Conservation (phyloP, 176 grass and related monocot species). For the Elaeis guineensis region DNA sequence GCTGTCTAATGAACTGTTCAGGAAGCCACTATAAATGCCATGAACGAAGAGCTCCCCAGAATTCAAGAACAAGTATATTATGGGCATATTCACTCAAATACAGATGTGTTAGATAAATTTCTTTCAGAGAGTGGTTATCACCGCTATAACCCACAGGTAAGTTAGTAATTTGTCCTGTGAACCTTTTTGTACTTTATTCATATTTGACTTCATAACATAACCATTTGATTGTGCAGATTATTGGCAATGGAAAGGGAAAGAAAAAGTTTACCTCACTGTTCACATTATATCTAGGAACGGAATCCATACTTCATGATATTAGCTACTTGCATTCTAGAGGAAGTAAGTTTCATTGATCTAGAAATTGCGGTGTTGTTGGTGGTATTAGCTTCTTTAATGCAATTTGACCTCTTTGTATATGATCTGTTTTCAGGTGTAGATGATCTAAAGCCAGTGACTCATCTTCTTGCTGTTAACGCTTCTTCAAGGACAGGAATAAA, state of each 20-base stretch:
- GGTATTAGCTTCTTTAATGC: too few relatives aligned
- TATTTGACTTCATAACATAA: not conserved
- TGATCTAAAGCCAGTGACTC: constrained; percentile 77
- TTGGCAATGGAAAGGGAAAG: constrained; percentile 50
- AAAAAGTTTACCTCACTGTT: constrained; percentile 78
- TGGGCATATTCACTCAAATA: constrained; percentile 87
- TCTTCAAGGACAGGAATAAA: constrained; percentile 61
- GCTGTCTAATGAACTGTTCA: constrained; percentile 10
- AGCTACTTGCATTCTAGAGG: constrained; percentile 73
- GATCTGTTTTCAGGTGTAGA: constrained; percentile 43
- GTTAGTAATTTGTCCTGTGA: constrained; percentile 8
- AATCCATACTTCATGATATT: constrained; percentile 55
- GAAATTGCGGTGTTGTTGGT: not conserved
- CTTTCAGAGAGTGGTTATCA: constrained; percentile 78
- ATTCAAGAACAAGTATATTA: constrained; percentile 99
- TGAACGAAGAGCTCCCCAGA: constrained; percentile 88
- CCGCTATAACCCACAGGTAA: constrained; percentile 84
- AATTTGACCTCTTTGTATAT: too few relatives aligned
- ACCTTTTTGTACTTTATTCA: not conserved
- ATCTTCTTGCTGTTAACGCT: constrained; percentile 83
- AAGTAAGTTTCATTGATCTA: constrained; percentile 52
- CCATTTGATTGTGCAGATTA: constrained; percentile 40
- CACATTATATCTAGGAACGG: constrained; percentile 54
- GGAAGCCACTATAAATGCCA: constrained; percentile 85
- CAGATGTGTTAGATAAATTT: constrained; percentile 90